Evolutionary conservation across 1,139 yeast genomes (phyloP), one percentile per base, ranked within the genome.

Genomic region (Casaregolazyma lundiana): DNA sequence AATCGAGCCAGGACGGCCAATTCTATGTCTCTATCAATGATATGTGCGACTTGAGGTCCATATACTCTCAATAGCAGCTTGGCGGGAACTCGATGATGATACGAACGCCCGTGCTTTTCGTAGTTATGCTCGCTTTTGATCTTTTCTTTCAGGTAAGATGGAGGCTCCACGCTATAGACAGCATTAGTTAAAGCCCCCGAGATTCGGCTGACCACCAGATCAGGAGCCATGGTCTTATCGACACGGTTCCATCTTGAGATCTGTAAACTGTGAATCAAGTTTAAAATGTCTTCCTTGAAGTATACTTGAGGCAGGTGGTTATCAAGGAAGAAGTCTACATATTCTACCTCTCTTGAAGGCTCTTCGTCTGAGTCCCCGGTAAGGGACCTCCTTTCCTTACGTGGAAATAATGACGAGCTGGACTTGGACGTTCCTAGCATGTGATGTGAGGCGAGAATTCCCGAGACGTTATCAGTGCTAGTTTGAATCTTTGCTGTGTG

Each of bases 161-260:
- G 71, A 8, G 70, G 65, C 35, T 57, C 73, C 3, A 89, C 75
- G 56, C 81, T 80, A 65, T 85, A 89, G 47, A 92, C 86, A 22
- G 94, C 84, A 63, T 92, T 92, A 21, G 98, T 92, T 63, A 92
- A 73, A 0, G 98, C 98, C 9, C 98, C 97, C 22, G 87, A 79
- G 44, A 92, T 86, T 55, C 96, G 75, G 16, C 66, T 67, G 46
- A 90, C 60, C 48, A 73, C 74, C 18, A 83, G 65, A 19, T 71
- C 71, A 13, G 50, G 53, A 4, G 69, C 64, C 64, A 64, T 60
- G 15, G 54, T 48, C 30, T 19, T 62, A 46, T 60, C 75, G 56
- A 67, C 66, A 5, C 63, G 54, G 56, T 78, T 79, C 98, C 98
- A 92, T 64, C 84, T 83, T 41, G 88, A 77, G 44, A 92, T 78